Evolutionary conservation across 495 filamentous ascomycete species (phyloP), one percentile per base, ranked within the genome.

Genomic region (Xylaria venustula): DNA sequence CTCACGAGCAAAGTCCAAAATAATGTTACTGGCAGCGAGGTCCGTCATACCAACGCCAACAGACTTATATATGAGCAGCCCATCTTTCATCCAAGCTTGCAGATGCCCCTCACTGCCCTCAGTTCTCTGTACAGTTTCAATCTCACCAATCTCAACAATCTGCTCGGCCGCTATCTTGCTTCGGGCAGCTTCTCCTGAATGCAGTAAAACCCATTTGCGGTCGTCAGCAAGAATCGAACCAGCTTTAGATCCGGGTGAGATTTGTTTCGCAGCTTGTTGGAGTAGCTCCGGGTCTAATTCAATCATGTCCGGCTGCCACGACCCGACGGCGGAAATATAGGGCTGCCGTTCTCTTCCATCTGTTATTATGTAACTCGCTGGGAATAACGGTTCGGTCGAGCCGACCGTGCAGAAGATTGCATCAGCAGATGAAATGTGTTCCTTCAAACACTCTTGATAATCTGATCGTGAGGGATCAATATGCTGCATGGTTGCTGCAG

Each of bases 231-330:
- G 58, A 14, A 61, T 0, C 2, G 41, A 61, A 32, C 58, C 48
- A 11, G 41, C 40, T 36, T 41, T 61, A 2, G 58, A 61, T 47
- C 22, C 41, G 0, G 49, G 20, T 15, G 41, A 26, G 20, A 15
- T 41, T 9, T 73, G 68, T 34, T 75, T 77, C 8, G 88, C 85
- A 22, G 87, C 87, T 55, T 88, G 82, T 3, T 71, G 68, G 2
- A 93, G 71, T n/a, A 92, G 82, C 26, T 87, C 85, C 15, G 87
- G 87, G 41, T 89, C 83, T 40, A 93, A 56, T 70, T 93, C 90
- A 20, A 85, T 72, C 90, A 93, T 93, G 61, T 90, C 81, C 22
- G 85, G 75, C 64, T 88, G 87, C 67, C 92, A 93, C 15, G 80
- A 85, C 36, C 90, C 90, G 47, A 93, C 85, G 2, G 84, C 85